Evolutionary conservation across 257 asterid genomes (phyloP).

Genomic region (Nicotiana tomentosiformis): DNA sequence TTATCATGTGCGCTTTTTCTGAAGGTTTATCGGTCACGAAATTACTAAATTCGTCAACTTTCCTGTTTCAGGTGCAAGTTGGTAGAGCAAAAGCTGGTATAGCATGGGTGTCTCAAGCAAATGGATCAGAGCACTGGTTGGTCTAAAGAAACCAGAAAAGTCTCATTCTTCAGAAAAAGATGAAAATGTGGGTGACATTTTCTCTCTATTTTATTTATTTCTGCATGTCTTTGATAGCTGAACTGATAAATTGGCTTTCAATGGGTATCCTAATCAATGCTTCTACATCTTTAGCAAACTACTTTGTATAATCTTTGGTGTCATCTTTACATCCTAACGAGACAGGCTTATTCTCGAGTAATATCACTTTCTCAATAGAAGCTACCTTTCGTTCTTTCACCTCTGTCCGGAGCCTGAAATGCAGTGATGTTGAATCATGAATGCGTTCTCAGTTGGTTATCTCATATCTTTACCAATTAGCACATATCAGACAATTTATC

Average conservation of each 20-base stretch:
- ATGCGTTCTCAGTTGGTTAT: background rate
- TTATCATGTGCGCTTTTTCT: background rate
- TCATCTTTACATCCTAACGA: constrained; percentile 6
- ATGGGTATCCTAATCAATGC: background rate
- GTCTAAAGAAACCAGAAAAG: constrained; percentile 69
- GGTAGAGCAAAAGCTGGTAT: constrained; percentile 11
- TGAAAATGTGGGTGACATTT: constrained; percentile 52
- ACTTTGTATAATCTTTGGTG: background rate
- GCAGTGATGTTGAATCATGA: background rate
- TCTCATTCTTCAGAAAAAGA: constrained; percentile 56
- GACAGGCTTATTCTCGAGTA: background rate
- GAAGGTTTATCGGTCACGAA: background rate
- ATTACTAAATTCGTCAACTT: constrained; percentile 13
- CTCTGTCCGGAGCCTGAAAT: background rate
- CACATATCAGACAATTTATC: background rate
- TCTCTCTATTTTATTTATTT: background rate
- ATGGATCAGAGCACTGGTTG: constrained; percentile 81
- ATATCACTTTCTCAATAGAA: background rate
- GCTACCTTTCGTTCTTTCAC: background rate
- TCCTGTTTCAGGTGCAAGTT: constrained; percentile 38
- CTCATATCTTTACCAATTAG: background rate
- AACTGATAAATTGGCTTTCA: background rate
- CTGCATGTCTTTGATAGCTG: background rate
- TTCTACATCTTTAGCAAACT: background rate
- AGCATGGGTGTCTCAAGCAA: constrained; percentile 86